phyloP scores from a whole-genome alignment of 257 asterid genomes.

The Przewalskia tangutica region DNA sequence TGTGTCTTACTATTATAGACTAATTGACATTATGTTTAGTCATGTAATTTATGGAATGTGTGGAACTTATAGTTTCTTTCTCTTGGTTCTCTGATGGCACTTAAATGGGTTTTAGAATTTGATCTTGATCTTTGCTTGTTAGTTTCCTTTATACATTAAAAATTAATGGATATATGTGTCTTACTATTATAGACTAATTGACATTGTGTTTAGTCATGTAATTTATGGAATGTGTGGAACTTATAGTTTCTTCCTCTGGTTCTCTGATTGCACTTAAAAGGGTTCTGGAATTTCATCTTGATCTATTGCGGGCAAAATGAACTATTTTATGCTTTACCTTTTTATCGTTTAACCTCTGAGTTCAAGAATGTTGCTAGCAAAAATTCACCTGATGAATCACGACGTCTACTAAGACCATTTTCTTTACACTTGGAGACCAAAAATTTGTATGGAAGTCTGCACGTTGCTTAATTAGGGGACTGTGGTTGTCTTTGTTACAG shows the following conservation, averaged over 20 bases:
- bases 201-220: background rate
- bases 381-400: background rate
- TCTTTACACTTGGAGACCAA: background rate
- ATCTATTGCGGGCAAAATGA: background rate
- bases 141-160: background rate
- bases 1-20: background rate
- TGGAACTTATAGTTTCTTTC: background rate
- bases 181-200: background rate
- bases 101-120: too few relatives aligned
- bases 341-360: background rate
- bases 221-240: background rate
- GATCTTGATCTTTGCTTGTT: background rate
- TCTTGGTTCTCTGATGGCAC: background rate
- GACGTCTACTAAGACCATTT: background rate
- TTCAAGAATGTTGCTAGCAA: background rate
- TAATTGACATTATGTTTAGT: background rate
- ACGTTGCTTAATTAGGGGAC: constrained; percentile 7
- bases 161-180: background rate
- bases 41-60: background rate
- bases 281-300: background rate
- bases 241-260: background rate
- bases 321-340: background rate
- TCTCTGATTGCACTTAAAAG: background rate
- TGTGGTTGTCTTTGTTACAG: constrained; percentile 33
- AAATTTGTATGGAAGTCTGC: background rate